Percentiles rank a stretch among this genome's conserved stretches.
phyloP scores from a whole-genome alignment of 129 eudicot species.

The Logfia minima region DNA sequence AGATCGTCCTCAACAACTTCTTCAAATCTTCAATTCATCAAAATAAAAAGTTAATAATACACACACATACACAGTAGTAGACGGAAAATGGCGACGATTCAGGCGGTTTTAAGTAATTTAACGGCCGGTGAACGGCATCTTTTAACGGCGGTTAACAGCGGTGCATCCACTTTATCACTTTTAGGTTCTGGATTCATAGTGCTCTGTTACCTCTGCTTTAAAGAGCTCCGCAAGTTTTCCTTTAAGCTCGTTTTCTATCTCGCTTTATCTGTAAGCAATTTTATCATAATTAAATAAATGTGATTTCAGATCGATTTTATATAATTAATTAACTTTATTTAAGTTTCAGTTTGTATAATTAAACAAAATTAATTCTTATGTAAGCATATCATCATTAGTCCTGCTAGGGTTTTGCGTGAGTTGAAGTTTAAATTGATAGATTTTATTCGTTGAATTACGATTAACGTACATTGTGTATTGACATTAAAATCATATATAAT shows the following conservation, averaged over 20 bases:
- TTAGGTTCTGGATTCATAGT: conserved; percentile 84
- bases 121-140: conserved; percentile 65
- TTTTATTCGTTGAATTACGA: background rate
- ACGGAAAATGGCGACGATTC: conserved; percentile 59
- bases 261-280: conserved; percentile 70
- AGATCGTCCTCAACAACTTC: background rate
- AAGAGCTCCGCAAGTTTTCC: conserved; percentile 95
- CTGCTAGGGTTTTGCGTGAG: conserved; percentile 14
- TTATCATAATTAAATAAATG: background rate
- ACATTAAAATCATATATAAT: background rate
- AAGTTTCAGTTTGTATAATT: background rate
- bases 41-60: background rate
- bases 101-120: conserved; percentile 69
- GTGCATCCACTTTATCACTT: conserved; percentile 85
- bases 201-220: conserved; percentile 78
- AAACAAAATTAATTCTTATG: background rate
- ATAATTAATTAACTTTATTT: background rate
- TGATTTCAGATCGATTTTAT: conserved; percentile 12
- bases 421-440: conserved; percentile 26
- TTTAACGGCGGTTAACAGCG: conserved; percentile 66
- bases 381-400: background rate
- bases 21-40: background rate
- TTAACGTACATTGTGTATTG: background rate
- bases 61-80: background rate
- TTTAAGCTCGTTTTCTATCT: conserved; percentile 96